Base-by-base conservation (phyloP, 2,329 filamentous ascomycete species). In the Aspergillus carbonarius region DNA sequence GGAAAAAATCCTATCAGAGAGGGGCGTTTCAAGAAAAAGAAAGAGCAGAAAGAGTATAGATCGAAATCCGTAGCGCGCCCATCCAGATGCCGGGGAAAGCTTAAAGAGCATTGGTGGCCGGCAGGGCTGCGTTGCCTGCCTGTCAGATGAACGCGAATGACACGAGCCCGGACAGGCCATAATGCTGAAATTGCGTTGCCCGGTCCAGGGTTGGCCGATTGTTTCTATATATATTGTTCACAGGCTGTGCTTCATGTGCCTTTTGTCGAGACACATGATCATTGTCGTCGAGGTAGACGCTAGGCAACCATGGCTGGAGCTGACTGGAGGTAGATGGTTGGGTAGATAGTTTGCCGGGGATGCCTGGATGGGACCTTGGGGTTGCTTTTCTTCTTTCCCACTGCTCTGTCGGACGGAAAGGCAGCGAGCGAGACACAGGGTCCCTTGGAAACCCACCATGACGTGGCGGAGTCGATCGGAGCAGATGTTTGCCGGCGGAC, bases 401-500 rank as follows among this genome's bases (percentile, higher is more conserved):
- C 9, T 27, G 20, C 44, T 6, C n/a, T 32, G 15, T 12, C n/a
- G 23, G 44, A 48, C 5, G 23, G 44, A 48, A 27, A 48, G 44
- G 25, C 44, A 48, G 44, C 44, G 23, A 30, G 8, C 23, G 25
- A 32, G 25, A 25, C 15, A 32, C 9, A 30, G 27, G 20, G 44
- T 5, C 8, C 23, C 15, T 15, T 32, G 27, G 23, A 17, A 48
- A 27, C 32, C 4, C 25, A 10, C 42, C 44, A 50, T 55, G 48
- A 60, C 54, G 54, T 55, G 57, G 57, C 57, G 44, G 46, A 40
- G 17, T 46, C 5, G 58, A 56, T 57, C 58, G 58, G 51, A 51
- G 25, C 7, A 27, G 44, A 12, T 30, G 23, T 27, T 27, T 46
- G 42, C 42, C 42, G 44, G 44, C 44, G 27, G 23, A 17, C 13